Percentiles rank a stretch among this genome's conserved stretches.
These are phyloP conservation scores for Aspergillus sp. DNA, from an alignment of 2,329 filamentous ascomycete genomes.

Conservation along the genomic window DNA sequence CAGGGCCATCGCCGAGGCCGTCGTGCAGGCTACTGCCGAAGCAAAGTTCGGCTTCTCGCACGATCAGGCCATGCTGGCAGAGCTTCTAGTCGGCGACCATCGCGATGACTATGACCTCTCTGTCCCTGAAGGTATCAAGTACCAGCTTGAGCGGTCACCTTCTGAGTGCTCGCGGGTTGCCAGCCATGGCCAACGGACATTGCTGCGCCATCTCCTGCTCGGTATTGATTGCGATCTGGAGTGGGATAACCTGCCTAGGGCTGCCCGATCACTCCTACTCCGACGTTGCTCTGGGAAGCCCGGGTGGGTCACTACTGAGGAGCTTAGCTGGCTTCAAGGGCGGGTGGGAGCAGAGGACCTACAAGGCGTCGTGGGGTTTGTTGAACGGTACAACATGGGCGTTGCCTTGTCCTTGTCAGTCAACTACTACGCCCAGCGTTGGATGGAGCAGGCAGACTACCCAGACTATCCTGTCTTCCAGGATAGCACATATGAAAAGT, in stretches of 20 bases:
- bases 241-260: conserved; percentile 13
- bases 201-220: conserved; percentile 15
- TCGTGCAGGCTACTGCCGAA: conserved; percentile 36
- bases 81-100: conserved; percentile 28
- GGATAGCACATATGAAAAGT: conserved; percentile 23
- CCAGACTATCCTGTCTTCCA: conserved; percentile 18
- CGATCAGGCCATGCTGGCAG: conserved; percentile 33
- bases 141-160: conserved; percentile 27
- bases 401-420: conserved; percentile 33
- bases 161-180: conserved; percentile 29
- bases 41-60: conserved; percentile 32
- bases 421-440: conserved; percentile 22
- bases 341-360: conserved; percentile 32
- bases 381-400: conserved; percentile 50
- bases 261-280: conserved; percentile 24
- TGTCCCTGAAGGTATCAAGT: conserved; percentile 17
- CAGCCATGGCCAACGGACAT: conserved; percentile 11
- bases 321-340: conserved; percentile 44
- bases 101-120: conserved; percentile 27
- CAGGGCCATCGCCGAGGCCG: conserved; percentile 35
- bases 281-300: conserved; percentile 45
- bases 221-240: conserved; percentile 16
- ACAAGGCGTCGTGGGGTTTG: conserved; percentile 37
- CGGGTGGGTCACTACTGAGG: too few species aligned
- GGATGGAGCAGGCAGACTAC: conserved; percentile 10